Evolutionary conservation across 148 eudicot species (phyloP).

Genomic region (Vaccinium darrowii): DNA sequence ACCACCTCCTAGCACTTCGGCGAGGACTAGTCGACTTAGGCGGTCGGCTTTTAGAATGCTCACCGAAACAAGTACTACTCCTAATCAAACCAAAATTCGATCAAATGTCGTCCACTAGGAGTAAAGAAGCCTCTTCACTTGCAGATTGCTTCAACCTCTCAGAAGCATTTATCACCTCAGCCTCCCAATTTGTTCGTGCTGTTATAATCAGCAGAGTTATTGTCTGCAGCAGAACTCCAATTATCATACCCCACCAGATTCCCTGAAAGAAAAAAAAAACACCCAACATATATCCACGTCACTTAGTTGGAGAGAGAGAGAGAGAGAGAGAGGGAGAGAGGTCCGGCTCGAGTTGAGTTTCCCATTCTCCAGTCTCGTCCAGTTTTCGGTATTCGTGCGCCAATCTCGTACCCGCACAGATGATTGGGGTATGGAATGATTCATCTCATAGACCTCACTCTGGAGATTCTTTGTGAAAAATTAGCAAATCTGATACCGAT

Average conservation of each 20-base stretch:
- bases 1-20: too few species aligned
- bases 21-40: too few species aligned
- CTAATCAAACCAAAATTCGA: neutral
- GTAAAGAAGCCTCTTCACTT: constrained; percentile 35
- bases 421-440: neutral
- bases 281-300: neutral
- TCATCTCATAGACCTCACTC: neutral
- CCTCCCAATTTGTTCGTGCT: constrained; percentile 51
- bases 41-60: too few species aligned
- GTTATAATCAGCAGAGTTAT: constrained; percentile 42
- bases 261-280: constrained; percentile 23
- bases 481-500: neutral
- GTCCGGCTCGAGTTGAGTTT: neutral
- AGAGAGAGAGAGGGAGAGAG: neutral
- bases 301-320: neutral
- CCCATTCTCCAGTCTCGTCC: neutral
- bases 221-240: constrained; percentile 55
- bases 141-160: constrained; percentile 44
- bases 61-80: neutral
- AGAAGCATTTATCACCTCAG: constrained; percentile 52
- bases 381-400: neutral
- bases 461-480: neutral
- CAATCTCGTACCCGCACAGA: neutral
- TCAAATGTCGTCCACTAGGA: constrained; percentile 24
- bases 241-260: constrained; percentile 71